Evolutionary conservation across 257 asterid species (phyloP), one percentile per base, ranked within the genome.

Genomic region (Lavandula angustifolia): DNA sequence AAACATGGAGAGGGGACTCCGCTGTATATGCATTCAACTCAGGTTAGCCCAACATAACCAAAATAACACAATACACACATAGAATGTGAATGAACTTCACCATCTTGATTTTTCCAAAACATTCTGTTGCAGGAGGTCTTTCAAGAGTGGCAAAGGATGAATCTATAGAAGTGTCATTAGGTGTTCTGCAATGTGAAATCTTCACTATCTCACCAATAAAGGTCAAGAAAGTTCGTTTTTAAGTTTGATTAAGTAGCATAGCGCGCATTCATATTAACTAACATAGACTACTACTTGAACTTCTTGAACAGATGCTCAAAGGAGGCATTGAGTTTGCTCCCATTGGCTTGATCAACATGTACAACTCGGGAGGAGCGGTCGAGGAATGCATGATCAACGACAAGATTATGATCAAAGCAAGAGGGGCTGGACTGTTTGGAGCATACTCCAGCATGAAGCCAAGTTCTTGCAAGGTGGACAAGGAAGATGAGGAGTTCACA

Each of bases 361-460:
- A 80, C 72, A 83, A 83, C 69, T 80, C 88, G 0, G 86, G 88
- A 47, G 88, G 88, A 34, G 84, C 88, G 13, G 46, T 73, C 4
- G 78, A 83, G 42, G 81, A 66, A 27, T 76, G 55, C 10, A 63
- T 37, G 49, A 60, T 62, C 5, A n/a, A 16, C 9, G 40, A 60
- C 4, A 60, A 31, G 16, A 32, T 80, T 8, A 66, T 16, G 34
- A 53, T 81, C 46, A 74, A 40, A 75, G 79, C 72, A 22, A 64
- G 89, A 75, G 92, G 94, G 37, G 62, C 71, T 27, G 92, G 95
- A 41, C 16, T 75, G 4, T 80, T 88, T 70, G 96, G 96, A 78
- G 85, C 86, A 13, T 88, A 84, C 78, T 86, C 92, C 0, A 86
- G 85, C 59, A 51, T 44, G 12, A 84, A 68, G 70, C 96, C 92